Percentiles rank a stretch among this genome's conserved stretches.
phyloP scores from a whole-genome alignment of 148 eudicot species.

The Camellia japonica region DNA sequence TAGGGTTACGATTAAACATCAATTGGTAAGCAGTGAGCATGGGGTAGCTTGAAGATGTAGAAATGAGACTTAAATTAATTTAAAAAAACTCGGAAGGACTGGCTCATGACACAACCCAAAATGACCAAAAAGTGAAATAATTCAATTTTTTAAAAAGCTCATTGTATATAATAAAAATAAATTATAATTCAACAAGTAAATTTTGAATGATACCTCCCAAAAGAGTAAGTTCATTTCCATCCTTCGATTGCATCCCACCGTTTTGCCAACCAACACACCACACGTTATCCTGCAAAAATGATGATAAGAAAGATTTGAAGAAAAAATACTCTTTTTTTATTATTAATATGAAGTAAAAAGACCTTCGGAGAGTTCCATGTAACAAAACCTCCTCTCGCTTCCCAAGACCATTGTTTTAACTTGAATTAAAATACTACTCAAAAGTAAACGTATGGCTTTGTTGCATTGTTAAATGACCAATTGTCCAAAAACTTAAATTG shows the following conservation, averaged over 20 bases:
- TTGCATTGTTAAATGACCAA: no score
- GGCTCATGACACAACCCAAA: neutral
- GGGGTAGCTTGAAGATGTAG: neutral
- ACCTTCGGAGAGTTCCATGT: neutral
- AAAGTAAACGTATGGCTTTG: no score
- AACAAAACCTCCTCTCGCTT: no score
- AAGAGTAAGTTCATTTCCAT: conserved; percentile 46
- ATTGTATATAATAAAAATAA: neutral
- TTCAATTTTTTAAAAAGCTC: neutral
- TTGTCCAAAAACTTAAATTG: no score
- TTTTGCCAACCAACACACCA: conserved; percentile 69
- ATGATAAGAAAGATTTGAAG: neutral
- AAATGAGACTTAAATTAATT: neutral
- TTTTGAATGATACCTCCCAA: conserved; percentile 50
- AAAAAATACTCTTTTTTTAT: no score
- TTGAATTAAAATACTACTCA: no score
- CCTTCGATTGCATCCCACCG: conserved; percentile 30
- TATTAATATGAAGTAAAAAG: neutral
- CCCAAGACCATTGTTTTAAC: no score
- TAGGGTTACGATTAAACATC: neutral
- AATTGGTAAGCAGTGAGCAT: neutral
- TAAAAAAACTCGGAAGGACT: neutral
- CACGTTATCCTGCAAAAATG: conserved; percentile 31
- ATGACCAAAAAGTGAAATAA: neutral
- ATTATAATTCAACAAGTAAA: neutral